A percentile compares a stretch with the other conserved stretches of the same genome.
These are phyloP conservation scores for Schizophyllum amplum DNA, from an alignment of 1,284 basidiomycete species.

Conservation along the genomic window DNA sequence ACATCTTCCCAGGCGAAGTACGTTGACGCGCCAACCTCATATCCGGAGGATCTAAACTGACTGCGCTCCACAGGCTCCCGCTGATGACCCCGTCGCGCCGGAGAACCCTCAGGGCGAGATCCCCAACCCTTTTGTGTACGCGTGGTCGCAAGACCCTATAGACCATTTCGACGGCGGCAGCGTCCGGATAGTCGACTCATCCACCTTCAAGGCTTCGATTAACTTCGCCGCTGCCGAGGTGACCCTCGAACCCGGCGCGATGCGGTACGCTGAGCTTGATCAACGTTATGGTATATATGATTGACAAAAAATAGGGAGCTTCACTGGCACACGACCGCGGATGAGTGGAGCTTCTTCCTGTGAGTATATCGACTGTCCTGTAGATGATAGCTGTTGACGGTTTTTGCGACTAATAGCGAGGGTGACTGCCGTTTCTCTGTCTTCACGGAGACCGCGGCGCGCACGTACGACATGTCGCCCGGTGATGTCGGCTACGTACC, in stretches of 20 bases:
- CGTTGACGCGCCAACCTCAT: too few species aligned
- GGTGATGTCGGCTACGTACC: constrained; percentile 60
- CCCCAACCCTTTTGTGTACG: constrained; percentile 44
- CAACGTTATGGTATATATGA: neutral
- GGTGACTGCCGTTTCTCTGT: constrained; percentile 55
- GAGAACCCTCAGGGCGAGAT: constrained; percentile 43
- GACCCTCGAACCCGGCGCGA: constrained; percentile 58
- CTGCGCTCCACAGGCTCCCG: too few species aligned
- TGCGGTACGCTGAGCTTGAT: constrained; percentile 29
- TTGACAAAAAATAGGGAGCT: neutral
- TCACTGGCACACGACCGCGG: constrained; percentile 61
- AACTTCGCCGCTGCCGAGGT: constrained; percentile 62
- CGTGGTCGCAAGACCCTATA: constrained; percentile 43
- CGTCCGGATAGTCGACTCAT: constrained; percentile 56
- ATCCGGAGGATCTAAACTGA: too few species aligned
- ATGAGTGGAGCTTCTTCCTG: constrained; percentile 59
- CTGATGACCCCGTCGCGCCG: constrained; percentile 31
- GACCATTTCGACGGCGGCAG: constrained; percentile 49
- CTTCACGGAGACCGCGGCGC: constrained; percentile 54
- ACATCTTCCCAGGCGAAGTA: constrained; percentile 26
- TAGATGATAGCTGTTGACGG: neutral
- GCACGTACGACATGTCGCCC: constrained; percentile 58
- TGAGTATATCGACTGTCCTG: constrained; percentile 15
- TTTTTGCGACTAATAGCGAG: constrained; percentile 26
- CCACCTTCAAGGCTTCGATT: constrained; percentile 40